phyloP scores from a whole-genome alignment of 208 protist genomes.

The Leishmania turanica region DNA sequence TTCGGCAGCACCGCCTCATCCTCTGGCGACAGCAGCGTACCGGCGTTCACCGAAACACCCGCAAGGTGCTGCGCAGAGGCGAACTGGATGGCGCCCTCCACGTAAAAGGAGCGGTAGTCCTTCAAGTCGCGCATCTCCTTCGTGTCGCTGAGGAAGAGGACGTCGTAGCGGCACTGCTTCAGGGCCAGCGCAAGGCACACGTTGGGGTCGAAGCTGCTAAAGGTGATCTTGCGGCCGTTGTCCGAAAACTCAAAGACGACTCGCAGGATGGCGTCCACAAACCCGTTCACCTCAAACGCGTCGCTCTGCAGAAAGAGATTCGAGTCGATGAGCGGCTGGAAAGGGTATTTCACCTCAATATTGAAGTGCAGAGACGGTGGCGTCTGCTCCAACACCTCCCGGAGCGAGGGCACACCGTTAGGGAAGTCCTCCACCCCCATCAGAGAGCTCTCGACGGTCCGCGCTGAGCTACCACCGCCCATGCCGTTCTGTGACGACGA shows the following conservation, averaged over 20 bases:
- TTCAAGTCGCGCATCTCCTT: slow-evolving; percentile 72
- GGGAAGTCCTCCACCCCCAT: slow-evolving; percentile 67
- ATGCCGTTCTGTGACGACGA: slow-evolving; percentile 16
- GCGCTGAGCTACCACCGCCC: neutral
- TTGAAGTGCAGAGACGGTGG: slow-evolving; percentile 64
- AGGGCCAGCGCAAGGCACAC: slow-evolving; percentile 66
- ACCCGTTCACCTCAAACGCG: slow-evolving; percentile 82
- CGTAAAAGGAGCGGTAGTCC: slow-evolving; percentile 77
- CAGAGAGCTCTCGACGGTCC: slow-evolving; percentile 27
- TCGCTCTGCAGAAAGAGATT: slow-evolving; percentile 79
- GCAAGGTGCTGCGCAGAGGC: slow-evolving; percentile 61
- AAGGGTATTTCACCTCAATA: slow-evolving; percentile 84
- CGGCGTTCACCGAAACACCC: slow-evolving; percentile 70
- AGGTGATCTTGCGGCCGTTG: slow-evolving; percentile 62
- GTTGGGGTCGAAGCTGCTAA: slow-evolving; percentile 85
- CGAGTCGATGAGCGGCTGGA: slow-evolving; percentile 63
- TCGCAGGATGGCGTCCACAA: slow-evolving; percentile 70
- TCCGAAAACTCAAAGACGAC: slow-evolving; percentile 65
- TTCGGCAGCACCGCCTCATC: slow-evolving; percentile 19
- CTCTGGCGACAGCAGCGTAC: slow-evolving; percentile 43
- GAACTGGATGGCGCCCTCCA: slow-evolving; percentile 79
- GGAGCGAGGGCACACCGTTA: slow-evolving; percentile 62
- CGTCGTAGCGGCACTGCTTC: slow-evolving; percentile 84
- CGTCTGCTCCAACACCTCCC: slow-evolving; percentile 62
- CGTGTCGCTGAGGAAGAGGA: slow-evolving; percentile 79